phyloP scores from a whole-genome alignment of 1,139 yeast genomes.

The Suhomyces ambrosiae region DNA sequence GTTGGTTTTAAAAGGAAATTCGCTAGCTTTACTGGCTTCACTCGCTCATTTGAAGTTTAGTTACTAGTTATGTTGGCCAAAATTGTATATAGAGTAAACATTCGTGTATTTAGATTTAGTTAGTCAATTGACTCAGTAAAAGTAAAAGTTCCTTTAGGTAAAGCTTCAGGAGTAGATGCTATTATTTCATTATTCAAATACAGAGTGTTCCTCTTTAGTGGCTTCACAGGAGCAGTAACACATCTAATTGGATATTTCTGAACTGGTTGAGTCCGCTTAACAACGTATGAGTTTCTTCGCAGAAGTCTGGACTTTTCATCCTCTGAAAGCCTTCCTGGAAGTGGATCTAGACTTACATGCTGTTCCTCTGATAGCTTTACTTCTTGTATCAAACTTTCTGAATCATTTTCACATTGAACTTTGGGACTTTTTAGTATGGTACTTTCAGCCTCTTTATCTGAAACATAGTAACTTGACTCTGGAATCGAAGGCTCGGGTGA shows the following conservation, averaged over 20 bases:
- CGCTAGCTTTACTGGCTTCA: no score
- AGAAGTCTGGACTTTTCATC: no score
- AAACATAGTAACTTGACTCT: background rate
- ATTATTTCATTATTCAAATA: no score
- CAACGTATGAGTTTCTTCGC: background rate
- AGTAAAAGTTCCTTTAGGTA: background rate
- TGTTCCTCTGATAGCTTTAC: no score
- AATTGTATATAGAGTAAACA: no score
- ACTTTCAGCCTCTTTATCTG: background rate
- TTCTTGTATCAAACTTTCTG: no score
- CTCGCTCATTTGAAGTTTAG: no score
- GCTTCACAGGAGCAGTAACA: slow-evolving; percentile 8
- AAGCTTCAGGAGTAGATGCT: background rate
- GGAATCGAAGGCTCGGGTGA: slow-evolving; percentile 8
- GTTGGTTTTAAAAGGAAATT: background rate
- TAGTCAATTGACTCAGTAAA: background rate
- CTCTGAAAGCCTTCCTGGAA: no score
- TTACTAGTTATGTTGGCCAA: no score
- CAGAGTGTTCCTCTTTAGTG: no score
- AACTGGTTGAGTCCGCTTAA: slow-evolving; percentile 1
- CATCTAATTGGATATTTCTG: slow-evolving; percentile 5
- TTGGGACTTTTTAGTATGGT: no score
- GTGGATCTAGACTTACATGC: background rate
- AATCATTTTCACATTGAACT: no score
- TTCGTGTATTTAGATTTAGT: background rate